A percentile compares a stretch with the other conserved stretches of the same genome.
phyloP scores from a whole-genome alignment of 2,329 filamentous ascomycete genomes.

The Trichophyton mentagrophytes region DNA sequence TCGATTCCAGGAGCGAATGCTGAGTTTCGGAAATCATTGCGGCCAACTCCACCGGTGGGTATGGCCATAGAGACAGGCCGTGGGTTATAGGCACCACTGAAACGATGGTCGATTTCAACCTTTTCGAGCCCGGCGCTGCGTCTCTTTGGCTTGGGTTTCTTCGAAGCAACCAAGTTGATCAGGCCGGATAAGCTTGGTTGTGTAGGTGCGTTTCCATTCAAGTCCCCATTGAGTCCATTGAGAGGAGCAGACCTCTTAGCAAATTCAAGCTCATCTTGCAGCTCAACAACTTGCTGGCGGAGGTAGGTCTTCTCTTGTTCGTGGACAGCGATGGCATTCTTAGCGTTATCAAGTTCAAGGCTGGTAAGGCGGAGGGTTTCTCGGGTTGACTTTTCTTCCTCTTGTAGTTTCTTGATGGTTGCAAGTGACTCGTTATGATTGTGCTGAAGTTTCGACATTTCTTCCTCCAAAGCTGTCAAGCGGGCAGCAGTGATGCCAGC shows the following conservation, averaged over 20 bases:
- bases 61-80: slow-evolving; percentile 94
- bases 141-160: slow-evolving; percentile 74
- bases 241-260: slow-evolving; percentile 66
- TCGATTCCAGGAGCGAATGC: slow-evolving; percentile 72
- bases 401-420: slow-evolving; percentile 87
- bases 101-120: slow-evolving; percentile 65
- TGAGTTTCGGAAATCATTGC: slow-evolving; percentile 58
- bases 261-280: slow-evolving; percentile 84
- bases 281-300: slow-evolving; percentile 73
- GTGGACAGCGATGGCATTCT: slow-evolving; percentile 58
- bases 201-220: slow-evolving; percentile 48
- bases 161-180: slow-evolving; percentile 92
- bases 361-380: slow-evolving; percentile 70
- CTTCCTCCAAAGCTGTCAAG: slow-evolving; percentile 80
- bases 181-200: slow-evolving; percentile 57
- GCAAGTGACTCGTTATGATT: slow-evolving; percentile 81
- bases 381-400: slow-evolving; percentile 76
- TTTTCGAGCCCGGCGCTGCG: slow-evolving; percentile 80
- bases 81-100: slow-evolving; percentile 86
- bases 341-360: slow-evolving; percentile 67
- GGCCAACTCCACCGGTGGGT: slow-evolving; percentile 36
- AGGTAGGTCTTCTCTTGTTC: slow-evolving; percentile 78
- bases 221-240: slow-evolving; percentile 50
- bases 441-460: slow-evolving; percentile 81
- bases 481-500: slow-evolving; percentile 89